A percentile compares a stretch with the other conserved stretches of the same genome.
Conservation (phyloP, 139 green algal species). For the Picochlorum sp. region DNA sequence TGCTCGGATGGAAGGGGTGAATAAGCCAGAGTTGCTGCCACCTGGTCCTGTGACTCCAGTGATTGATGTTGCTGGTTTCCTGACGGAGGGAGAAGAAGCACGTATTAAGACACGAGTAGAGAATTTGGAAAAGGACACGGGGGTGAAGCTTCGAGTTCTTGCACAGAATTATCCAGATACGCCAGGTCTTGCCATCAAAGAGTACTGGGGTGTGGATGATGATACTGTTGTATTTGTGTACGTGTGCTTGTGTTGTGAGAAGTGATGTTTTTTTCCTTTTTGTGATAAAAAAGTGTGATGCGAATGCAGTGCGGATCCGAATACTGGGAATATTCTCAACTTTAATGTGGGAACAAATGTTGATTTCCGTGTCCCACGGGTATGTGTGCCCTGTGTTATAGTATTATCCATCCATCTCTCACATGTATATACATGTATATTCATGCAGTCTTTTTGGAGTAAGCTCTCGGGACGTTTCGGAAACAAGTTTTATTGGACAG, state of each 20-base stretch:
- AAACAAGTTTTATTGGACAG: conserved; percentile 92
- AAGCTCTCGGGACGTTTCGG: conserved; percentile 86
- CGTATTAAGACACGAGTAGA: conserved; percentile 55
- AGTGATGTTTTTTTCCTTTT: neutral
- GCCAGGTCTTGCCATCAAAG: conserved; percentile 81
- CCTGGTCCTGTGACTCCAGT: conserved; percentile 56
- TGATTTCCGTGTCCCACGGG: conserved; percentile 79
- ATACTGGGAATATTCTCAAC: conserved; percentile 90
- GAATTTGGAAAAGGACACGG: conserved; percentile 79
- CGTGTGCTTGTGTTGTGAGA: conserved; percentile 62
- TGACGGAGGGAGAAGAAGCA: conserved; percentile 73
- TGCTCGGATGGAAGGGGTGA: conserved; percentile 83
- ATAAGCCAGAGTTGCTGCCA: conserved; percentile 93
- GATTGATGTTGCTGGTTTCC: conserved; percentile 91
- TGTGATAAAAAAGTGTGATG: neutral
- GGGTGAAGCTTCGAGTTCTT: conserved; percentile 87
- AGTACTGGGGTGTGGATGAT: conserved; percentile 95
- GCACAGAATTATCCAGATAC: conserved; percentile 97
- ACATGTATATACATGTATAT: no score
- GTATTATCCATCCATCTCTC: neutral
- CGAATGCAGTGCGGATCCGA: conserved; percentile 37
- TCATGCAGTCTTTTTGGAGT: conserved; percentile 72
- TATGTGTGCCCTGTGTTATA: neutral
- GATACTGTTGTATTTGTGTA: conserved; percentile 91
- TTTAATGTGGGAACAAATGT: conserved; percentile 91